phyloP scores from a whole-genome alignment of 192 early-diverging fungal species.

The Linnemannia hyalina region DNA sequence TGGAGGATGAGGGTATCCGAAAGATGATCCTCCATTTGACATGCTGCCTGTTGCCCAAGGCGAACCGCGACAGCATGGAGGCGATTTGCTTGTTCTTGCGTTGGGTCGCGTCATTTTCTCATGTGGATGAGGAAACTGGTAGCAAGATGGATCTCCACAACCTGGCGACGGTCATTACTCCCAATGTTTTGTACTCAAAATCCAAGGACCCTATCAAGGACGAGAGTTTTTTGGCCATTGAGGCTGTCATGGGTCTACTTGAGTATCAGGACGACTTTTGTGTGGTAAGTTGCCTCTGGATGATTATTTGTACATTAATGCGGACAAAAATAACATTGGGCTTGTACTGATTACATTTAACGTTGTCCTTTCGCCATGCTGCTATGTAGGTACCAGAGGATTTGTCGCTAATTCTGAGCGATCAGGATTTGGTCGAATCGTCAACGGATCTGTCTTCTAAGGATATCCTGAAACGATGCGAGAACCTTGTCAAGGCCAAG shows the following conservation, averaged over 20 bases:
- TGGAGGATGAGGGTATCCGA: constrained; percentile 64
- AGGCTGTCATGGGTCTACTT: constrained; percentile 74
- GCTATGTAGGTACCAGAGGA: constrained; percentile 65
- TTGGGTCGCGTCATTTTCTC: constrained; percentile 83
- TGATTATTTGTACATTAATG: neutral
- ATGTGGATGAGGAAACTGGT: constrained; percentile 76
- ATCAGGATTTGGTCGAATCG: constrained; percentile 60
- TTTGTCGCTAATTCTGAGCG: constrained; percentile 61
- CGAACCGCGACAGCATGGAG: constrained; percentile 92
- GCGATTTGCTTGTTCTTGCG: constrained; percentile 90
- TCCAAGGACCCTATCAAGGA: constrained; percentile 85
- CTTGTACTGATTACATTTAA: neutral
- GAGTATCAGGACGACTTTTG: constrained; percentile 75
- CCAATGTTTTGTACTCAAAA: constrained; percentile 91
- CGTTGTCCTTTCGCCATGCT: neutral
- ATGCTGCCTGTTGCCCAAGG: constrained; percentile 86
- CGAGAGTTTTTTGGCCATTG: constrained; percentile 78
- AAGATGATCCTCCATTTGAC: constrained; percentile 84
- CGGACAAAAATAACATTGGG: neutral
- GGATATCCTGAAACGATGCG: constrained; percentile 69
- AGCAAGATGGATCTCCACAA: constrained; percentile 96
- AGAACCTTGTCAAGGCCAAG: constrained; percentile 60
- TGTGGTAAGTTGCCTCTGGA: constrained; percentile 56
- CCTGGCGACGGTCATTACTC: constrained; percentile 93
- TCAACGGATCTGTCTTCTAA: constrained; percentile 63